These are phyloP conservation scores for Tetrahymena malaccensis DNA, from an alignment of 73 alveolate genomes.

Conservation along the genomic window DNA sequence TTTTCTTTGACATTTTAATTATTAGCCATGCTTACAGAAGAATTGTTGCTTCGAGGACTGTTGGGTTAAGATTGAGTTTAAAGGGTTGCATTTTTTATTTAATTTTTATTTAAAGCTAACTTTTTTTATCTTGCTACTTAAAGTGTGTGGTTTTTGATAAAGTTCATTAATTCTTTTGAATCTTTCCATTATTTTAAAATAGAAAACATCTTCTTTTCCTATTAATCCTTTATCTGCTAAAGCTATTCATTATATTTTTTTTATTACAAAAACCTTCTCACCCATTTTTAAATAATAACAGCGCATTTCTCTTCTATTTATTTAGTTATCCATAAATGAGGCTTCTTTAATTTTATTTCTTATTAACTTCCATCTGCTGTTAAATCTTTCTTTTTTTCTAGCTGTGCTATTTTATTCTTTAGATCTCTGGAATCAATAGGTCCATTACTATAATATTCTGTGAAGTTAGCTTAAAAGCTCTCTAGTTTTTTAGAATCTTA, in stretches of 20 bases:
- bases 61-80: neutral
- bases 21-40: neutral
- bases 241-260: neutral
- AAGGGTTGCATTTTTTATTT: neutral
- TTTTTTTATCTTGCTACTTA: neutral
- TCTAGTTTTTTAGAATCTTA: neutral
- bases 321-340: neutral
- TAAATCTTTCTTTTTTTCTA: neutral
- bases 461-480: neutral
- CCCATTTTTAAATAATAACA: neutral
- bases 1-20: neutral
- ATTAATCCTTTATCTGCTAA: neutral
- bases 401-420: neutral
- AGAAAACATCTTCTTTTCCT: neutral
- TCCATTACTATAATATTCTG: neutral
- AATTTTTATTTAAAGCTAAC: neutral
- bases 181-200: neutral
- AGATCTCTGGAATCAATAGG: neutral
- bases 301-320: neutral
- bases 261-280: neutral
- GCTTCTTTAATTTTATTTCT: neutral
- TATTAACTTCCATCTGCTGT: neutral
- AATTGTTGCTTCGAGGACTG: neutral
- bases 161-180: neutral
- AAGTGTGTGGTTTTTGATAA: neutral